Base-by-base conservation (phyloP, 768 basidiomycete genomes). In the Rhizopogon vinicolor region DNA sequence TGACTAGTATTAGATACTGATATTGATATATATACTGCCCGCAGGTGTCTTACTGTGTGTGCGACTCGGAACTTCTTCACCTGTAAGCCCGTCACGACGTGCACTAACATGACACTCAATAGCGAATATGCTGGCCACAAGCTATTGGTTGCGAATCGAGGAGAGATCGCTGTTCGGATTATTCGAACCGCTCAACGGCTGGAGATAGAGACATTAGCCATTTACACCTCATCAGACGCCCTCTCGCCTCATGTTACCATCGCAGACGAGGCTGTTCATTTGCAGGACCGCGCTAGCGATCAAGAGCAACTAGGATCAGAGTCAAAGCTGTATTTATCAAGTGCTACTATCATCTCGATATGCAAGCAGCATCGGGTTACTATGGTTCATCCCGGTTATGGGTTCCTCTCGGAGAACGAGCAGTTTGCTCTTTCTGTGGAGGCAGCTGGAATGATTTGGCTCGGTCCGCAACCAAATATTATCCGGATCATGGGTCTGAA, bases 131-230 rank as follows among this genome's bases (percentile, higher is more conserved):
- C 60, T 3, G 48, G 57, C n/a, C 78, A 82, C 58, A 84, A 78
- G 58, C 71, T 87, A 0, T 76, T 88, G 57, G 72, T 89, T 56
- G 85, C 84, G 18, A 88, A 89, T 65, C 81, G 86, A 25, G 87
- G 86, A 41, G 87, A 89, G 66, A 88, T 89, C 51, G 86, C 85
- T 8, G 73, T 83, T 13, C 80, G 86, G 8, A 78, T 87, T 59
- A 70, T 87, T 25, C 77, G 75, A 50, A 81, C 85, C 0, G 84
- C 83, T 2, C 75, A 75, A 46, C 66, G 66, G 28, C 74, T 86
- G 3, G 79, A 75, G 1, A 62, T 89, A 25, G 65, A 61, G 3
- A 85, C 83, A 0, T 62, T 87, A n/a, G 74, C 82, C 3, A 70
- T 88, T 42, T 86, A 87, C 66, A 78, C 81, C 3, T 68, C 77